A percentile compares a stretch with the other conserved stretches of the same genome.
Conservation (phyloP, 176 grass and related monocot species). For the Urochloa ruziziensis region DNA sequence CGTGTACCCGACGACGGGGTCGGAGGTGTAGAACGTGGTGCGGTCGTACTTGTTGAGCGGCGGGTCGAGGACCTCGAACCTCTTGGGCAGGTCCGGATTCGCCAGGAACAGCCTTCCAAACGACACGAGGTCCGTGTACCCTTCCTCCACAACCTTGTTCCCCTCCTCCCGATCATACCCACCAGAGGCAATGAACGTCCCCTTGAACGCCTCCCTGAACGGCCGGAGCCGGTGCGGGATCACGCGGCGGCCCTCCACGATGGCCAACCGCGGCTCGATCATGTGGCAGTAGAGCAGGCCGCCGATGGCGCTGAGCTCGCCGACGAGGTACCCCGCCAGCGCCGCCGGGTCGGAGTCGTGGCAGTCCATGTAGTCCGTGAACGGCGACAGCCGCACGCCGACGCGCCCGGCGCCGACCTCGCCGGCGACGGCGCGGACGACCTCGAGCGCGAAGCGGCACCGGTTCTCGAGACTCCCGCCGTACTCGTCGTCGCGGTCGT, state of each 20-base stretch:
- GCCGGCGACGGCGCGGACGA: slow-evolving; percentile 19
- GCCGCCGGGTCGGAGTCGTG: slow-evolving; percentile 44
- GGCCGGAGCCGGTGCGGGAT: slow-evolving; percentile 5
- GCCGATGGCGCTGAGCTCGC: background rate
- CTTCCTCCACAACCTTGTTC: slow-evolving; percentile 32
- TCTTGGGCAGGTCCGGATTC: slow-evolving; percentile 33
- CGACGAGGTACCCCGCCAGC: background rate
- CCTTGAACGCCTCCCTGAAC: background rate
- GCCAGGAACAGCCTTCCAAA: slow-evolving; percentile 41
- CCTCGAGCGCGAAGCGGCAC: slow-evolving; percentile 52
- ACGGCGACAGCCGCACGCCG: slow-evolving; percentile 38
- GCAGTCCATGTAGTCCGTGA: slow-evolving; percentile 35
- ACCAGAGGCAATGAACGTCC: slow-evolving; percentile 21
- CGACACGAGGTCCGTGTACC: slow-evolving; percentile 42
- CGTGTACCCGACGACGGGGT: slow-evolving; percentile 46
- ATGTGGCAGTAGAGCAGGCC: slow-evolving; percentile 30
- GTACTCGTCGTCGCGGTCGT: slow-evolving; percentile 50
- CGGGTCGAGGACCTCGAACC: slow-evolving; percentile 19
- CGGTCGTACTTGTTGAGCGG: slow-evolving; percentile 46
- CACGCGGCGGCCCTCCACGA: background rate
- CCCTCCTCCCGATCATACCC: slow-evolving; percentile 53
- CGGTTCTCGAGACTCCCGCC: slow-evolving; percentile 35
- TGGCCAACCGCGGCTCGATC: background rate
- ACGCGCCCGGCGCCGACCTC: slow-evolving; percentile 34
- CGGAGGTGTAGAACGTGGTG: slow-evolving; percentile 39